Evolutionary conservation across 1,139 yeast genomes (phyloP).

Genomic region (Lodderomyces pseudojiufengensis): DNA sequence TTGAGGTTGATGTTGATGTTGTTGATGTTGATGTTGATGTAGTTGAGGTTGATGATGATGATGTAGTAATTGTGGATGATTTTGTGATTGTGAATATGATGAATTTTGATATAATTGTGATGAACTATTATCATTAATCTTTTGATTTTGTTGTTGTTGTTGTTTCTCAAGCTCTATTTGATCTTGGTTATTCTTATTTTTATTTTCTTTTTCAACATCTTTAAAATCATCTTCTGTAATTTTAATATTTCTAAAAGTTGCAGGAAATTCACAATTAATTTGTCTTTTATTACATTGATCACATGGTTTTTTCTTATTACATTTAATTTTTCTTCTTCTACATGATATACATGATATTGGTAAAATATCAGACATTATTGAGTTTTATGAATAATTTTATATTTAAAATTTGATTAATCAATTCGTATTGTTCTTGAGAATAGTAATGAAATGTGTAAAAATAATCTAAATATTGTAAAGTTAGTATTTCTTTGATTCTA

Average conservation of each 20-base stretch:
- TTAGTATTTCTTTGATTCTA: slow-evolving; percentile 1
- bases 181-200: neutral
- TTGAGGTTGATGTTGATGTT: slow-evolving; percentile 3
- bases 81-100: neutral
- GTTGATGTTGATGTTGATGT: slow-evolving; percentile 5
- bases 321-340: slow-evolving; percentile 39
- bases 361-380: slow-evolving; percentile 24
- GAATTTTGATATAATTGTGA: neutral
- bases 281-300: slow-evolving; percentile 34
- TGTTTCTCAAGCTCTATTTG: neutral
- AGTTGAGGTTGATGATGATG: neutral
- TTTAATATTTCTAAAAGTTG: slow-evolving; percentile 36
- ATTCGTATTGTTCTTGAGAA: too few relatives aligned
- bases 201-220: neutral
- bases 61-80: neutral
- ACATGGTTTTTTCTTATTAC: slow-evolving; percentile 40
- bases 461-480: too few relatives aligned
- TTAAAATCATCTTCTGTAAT: slow-evolving; percentile 24
- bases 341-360: slow-evolving; percentile 45
- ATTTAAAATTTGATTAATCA: too few relatives aligned
- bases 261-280: slow-evolving; percentile 36
- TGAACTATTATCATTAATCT: too few relatives aligned
- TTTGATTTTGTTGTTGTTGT: neutral
- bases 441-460: too few relatives aligned
- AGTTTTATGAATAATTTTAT: too few relatives aligned